Conservation (phyloP, 495 filamentous ascomycete species). For the Aspergillus heteromorphus region DNA sequence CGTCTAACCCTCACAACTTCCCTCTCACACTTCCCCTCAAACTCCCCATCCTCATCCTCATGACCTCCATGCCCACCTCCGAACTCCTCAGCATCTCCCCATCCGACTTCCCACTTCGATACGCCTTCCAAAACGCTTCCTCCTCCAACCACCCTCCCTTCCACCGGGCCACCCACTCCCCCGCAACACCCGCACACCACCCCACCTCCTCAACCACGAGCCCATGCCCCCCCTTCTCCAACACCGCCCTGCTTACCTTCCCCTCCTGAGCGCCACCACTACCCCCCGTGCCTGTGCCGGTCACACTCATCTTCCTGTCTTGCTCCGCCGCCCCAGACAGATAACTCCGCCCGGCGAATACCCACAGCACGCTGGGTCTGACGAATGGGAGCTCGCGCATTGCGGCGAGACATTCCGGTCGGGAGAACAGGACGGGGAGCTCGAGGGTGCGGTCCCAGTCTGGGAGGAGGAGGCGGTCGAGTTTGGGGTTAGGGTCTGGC, state of each 20-base stretch:
- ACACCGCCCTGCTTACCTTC: conserved; percentile 50
- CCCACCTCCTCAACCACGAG: conserved; percentile 62
- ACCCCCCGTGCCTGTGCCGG: conserved; percentile 61
- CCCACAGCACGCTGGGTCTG: conserved; percentile 59
- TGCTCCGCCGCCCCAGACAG: conserved; percentile 44
- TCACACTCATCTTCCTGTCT: conserved; percentile 54
- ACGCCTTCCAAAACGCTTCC: conserved; percentile 10
- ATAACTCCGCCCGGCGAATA: conserved; percentile 56
- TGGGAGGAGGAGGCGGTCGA: conserved; percentile 51
- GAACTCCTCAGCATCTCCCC: conserved; percentile 15
- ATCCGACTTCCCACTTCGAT: conserved; percentile 16
- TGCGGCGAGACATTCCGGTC: conserved; percentile 35
- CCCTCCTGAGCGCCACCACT: conserved; percentile 57
- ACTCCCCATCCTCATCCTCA: neutral
- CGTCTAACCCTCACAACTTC: neutral
- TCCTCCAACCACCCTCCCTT: conserved; percentile 14
- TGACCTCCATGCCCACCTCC: conserved; percentile 1
- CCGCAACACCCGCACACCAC: conserved; percentile 32
- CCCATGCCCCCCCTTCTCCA: conserved; percentile 59
- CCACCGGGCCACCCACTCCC: conserved; percentile 15
- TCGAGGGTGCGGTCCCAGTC: conserved; percentile 31
- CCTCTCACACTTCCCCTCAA: neutral
- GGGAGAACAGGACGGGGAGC: conserved; percentile 8
- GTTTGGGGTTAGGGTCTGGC: conserved; percentile 11
- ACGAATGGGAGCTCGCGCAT: conserved; percentile 51